Base-by-base conservation (phyloP, 2,329 filamentous ascomycete genomes). In the Trichoderma pleuroti region DNA sequence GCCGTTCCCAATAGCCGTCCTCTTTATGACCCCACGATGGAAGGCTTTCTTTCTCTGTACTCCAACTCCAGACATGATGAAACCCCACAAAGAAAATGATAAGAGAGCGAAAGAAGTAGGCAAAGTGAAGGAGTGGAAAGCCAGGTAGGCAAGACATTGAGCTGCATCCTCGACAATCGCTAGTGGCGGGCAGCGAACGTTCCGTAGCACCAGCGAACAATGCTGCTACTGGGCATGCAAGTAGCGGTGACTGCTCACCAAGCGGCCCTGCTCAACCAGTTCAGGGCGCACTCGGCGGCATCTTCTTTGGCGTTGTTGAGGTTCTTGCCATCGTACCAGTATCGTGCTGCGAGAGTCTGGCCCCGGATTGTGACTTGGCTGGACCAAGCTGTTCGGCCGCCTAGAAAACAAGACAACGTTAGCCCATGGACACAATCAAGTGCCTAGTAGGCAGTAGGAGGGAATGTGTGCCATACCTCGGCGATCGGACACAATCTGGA, bases 291-390 rank as follows among this genome's bases (percentile, higher is more conserved):
- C 81, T 97, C 93, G 74, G 94, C 93, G n/a, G 93, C 94, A 79
- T 97, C 94, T 81, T 97, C 94, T 81, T 89, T 91, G 71, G 93
- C 93, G 77, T 97, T 97, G 84, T 94, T 89, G 80, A 95, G 86
- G 78, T 93, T 93, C 79, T 93, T 90, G 72, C 93, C 93, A 80
- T 97, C 94, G 82, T 97, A 97, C 93, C 93, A 97, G 82, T 90
- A 97, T 73, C 93, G 88, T 60, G 93, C 93, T n/a, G 86, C 79
- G 76, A 93, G 86, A 60, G 83, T 86, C 64, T 86, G 82, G 68
- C 90, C 90, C 75, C 88, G 85, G 71, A 97, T 87, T n/a, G 85
- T 89, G 71, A 97, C 93, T 71, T 87, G 87, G 83, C 91, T 92
- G 71, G 93, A 95, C 94, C 94, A 97, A 71, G 94, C 94, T 71